Conservation (phyloP, 2,329 filamentous ascomycete species). For the Grosmannia clavigera region DNA sequence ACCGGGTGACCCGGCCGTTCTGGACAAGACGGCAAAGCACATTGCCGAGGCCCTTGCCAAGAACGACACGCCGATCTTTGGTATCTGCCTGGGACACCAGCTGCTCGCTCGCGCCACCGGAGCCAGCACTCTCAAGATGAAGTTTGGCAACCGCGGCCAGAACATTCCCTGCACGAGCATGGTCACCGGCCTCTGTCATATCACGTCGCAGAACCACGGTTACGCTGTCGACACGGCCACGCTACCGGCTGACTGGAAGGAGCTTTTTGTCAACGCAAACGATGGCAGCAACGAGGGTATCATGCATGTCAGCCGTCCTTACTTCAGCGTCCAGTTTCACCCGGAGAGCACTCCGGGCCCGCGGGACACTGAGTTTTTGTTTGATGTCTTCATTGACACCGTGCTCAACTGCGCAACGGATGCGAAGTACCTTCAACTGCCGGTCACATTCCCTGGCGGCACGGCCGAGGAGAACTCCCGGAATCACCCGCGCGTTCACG, state of each 20-base stretch:
- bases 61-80: constrained; percentile 78
- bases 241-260: constrained; percentile 70
- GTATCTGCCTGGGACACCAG: constrained; percentile 93
- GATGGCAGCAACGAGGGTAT: constrained; percentile 98
- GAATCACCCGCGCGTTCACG: constrained; percentile 63
- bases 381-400: constrained; percentile 89
- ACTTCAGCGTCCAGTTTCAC: constrained; percentile 99
- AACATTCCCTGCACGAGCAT: constrained; percentile 97
- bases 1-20: constrained; percentile 83
- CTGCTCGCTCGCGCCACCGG: constrained; percentile 80
- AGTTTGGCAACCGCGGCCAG: constrained; percentile 96
- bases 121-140: constrained; percentile 86
- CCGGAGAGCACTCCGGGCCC: constrained; percentile 94
- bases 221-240: constrained; percentile 78
- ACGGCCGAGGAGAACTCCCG: constrained; percentile 66
- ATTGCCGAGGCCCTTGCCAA: constrained; percentile 65
- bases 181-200: constrained; percentile 93
- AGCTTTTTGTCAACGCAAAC: constrained; percentile 96
- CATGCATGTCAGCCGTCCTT: constrained; percentile 70
- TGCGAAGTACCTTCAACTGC: constrained; percentile 50
- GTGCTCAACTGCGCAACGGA: constrained; percentile 62
- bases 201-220: constrained; percentile 97
- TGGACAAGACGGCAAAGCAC: constrained; percentile 68
- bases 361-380: constrained; percentile 89
- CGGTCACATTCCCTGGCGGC: constrained; percentile 81